Evolutionary conservation across 768 basidiomycete species (phyloP).

Genomic region (Tricholoma furcatifolium): DNA sequence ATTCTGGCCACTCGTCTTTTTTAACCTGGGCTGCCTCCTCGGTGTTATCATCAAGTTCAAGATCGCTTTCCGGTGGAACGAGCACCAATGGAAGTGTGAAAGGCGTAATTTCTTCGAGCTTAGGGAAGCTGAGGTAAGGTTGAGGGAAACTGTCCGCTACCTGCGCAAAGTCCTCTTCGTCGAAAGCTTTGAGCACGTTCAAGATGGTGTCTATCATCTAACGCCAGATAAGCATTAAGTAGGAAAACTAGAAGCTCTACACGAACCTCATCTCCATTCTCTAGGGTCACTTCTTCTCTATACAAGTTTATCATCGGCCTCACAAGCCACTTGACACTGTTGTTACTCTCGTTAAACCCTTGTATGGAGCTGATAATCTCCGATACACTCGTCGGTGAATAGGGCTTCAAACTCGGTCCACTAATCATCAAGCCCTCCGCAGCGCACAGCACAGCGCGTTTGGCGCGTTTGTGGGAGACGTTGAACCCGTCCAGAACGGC

Average conservation of each 20-base stretch:
- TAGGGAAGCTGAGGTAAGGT: conserved; percentile 56
- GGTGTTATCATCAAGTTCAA: conserved; percentile 75
- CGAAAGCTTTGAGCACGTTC: conserved; percentile 57
- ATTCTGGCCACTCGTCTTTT: conserved; percentile 83
- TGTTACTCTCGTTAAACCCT: conserved; percentile 62
- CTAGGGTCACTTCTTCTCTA: conserved; percentile 37
- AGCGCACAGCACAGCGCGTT: conserved; percentile 77
- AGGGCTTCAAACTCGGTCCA: conserved; percentile 63
- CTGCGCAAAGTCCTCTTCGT: conserved; percentile 58
- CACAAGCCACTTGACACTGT: conserved; percentile 61
- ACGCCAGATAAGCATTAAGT: conserved; percentile 5
- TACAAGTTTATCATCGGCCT: conserved; percentile 59
- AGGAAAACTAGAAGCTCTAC: neutral
- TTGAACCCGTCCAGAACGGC: conserved; percentile 89
- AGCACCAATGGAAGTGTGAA: conserved; percentile 77
- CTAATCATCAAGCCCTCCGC: conserved; percentile 80
- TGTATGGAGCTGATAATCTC: conserved; percentile 75
- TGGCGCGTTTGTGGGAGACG: conserved; percentile 81
- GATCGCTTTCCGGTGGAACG: conserved; percentile 78
- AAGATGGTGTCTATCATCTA: conserved; percentile 80
- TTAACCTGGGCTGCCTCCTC: conserved; percentile 72
- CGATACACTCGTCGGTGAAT: conserved; percentile 54
- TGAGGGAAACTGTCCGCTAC: conserved; percentile 57
- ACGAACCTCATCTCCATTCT: conserved; percentile 63
- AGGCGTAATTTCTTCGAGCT: conserved; percentile 42